Evolutionary conservation across 148 eudicot genomes (phyloP), one percentile per base, ranked within the genome.

Genomic region (Gaultheria prostrata): DNA sequence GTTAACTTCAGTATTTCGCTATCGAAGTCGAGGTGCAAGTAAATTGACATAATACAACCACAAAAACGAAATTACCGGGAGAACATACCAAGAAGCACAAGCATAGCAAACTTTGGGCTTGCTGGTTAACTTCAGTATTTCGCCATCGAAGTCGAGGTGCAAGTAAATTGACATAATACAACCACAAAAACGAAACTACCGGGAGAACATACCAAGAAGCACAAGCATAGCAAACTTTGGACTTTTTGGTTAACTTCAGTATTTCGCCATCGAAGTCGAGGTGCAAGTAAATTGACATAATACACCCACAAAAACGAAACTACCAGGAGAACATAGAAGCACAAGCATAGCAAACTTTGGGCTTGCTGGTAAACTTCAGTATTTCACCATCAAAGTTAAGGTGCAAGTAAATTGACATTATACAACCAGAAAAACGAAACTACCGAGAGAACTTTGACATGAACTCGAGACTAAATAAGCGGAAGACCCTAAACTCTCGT

Each of bases 401-500:
- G 21, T 18, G 61, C 0, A 20, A 0, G 2, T 21, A 20, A 56
- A 56, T 56, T 18, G 2, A 0, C 1, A 56, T 0, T 0, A 6
- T 56, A 56, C 61, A 39, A 3, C 5, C 43, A 39, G 5, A 39
- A 39, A 39, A 39, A 4, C 7, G 3, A 39, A 39, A 39, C 43
- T 5, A 39, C 43, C 4, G 43, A 0, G 43, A 5, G 43, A 39
- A 39, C 43, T 39, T 39, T 39, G 43, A 39, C 43, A 39, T 0
- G 43, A 5, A 39, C 43, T 39, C 43, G 4, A 39, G 4, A 39
- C 6, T 39, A 6, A 39, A 39, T 39, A 5, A 39, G 43, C 6
- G 43, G 0, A 39, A 39, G 43, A 39, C 43, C 43, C 43, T 5
- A 39, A 39, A 39, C 43, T 39, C 43, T 39, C 6, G 43, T 5